Conservation (phyloP, 2,329 filamentous ascomycete genomes). For the Neopestalotiopsis sp. region DNA sequence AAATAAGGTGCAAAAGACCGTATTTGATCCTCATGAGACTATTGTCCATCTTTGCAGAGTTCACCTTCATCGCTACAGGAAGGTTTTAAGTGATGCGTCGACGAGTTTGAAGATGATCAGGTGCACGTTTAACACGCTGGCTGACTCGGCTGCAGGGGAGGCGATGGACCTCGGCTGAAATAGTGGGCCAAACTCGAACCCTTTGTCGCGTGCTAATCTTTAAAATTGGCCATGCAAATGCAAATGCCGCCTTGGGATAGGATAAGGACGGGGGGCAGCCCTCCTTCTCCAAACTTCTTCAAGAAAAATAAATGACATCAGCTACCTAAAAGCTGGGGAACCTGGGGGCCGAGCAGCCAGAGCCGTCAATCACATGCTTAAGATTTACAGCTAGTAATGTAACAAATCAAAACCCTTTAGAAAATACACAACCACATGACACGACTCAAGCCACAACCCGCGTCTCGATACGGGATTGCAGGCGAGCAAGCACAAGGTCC, state of each 20-base stretch:
- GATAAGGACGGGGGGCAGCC: no score
- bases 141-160: neutral
- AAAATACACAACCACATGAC: conserved; percentile 11
- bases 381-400: neutral
- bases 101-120: neutral
- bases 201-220: conserved; percentile 4
- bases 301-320: conserved; percentile 18
- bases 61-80: neutral
- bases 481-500: no score
- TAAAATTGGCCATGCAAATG: conserved; percentile 1
- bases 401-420: neutral
- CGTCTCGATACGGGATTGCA: neutral
- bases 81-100: neutral
- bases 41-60: neutral
- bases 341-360: neutral
- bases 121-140: neutral
- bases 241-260: neutral
- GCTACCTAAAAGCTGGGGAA: conserved; percentile 8
- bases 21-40: neutral
- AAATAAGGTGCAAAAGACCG: neutral
- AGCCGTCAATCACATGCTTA: conserved; percentile 16
- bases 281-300: neutral
- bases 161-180: conserved; percentile 14
- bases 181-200: neutral
- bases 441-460: conserved; percentile 3